Conservation (phyloP, 2,329 filamentous ascomycete species). For the Didymella keratinophila region DNA sequence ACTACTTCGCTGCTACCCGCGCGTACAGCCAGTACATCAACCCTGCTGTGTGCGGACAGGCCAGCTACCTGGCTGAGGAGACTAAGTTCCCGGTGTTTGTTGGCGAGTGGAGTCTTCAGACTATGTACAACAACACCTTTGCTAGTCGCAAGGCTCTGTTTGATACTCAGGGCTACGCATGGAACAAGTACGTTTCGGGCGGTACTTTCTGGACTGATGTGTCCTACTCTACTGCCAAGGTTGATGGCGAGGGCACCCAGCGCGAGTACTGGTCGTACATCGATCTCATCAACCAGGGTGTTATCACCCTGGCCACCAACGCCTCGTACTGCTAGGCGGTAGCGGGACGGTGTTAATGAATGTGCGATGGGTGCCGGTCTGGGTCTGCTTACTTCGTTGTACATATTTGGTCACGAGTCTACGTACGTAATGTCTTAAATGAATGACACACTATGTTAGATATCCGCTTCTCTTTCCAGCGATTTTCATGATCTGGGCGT, state of each 20-base stretch:
- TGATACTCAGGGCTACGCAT: conserved; percentile 16
- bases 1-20: conserved; percentile 14
- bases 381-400: not conserved
- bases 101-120: conserved; percentile 21
- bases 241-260: conserved; percentile 21
- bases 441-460: too few species aligned
- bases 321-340: conserved; percentile 7
- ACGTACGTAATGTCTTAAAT: not conserved
- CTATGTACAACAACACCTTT: conserved; percentile 18
- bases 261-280: conserved; percentile 23
- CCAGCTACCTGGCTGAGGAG: not conserved
- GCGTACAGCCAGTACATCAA: conserved; percentile 9
- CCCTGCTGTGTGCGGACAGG: conserved; percentile 8
- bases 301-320: conserved; percentile 14
- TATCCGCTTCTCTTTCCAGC: too few species aligned
- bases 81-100: conserved; percentile 18
- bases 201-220: conserved; percentile 16
- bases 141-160: conserved; percentile 9
- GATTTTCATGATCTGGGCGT: too few species aligned
- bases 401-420: not conserved
- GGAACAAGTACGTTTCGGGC: conserved; percentile 15
- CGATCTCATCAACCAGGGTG: conserved; percentile 19
- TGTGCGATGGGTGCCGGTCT: not conserved
- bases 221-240: conserved; percentile 1
- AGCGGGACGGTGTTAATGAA: not conserved